Base-by-base conservation (phyloP, 768 basidiomycete genomes). In the Epithele typhae region DNA sequence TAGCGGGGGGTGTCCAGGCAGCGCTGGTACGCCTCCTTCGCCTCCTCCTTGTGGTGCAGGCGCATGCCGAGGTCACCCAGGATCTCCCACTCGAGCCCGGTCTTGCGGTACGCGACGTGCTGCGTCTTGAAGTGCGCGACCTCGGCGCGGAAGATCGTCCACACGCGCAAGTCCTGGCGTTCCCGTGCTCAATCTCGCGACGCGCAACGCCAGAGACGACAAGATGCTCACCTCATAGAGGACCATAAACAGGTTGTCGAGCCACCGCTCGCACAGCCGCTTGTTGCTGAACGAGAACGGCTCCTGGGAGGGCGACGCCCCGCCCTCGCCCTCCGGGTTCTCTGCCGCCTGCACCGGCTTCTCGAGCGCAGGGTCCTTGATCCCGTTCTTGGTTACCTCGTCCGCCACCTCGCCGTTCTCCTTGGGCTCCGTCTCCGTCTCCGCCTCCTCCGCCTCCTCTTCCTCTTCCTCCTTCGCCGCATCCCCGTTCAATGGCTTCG, bases 61-160 rank as follows among this genome's bases (percentile, higher is more conserved):
- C 96, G 82, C 37, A 87, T 59, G 7, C 94, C 96, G 18, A 99
- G 70, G 60, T 98, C 96, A 8, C 95, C 96, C 19, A 99, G 73
- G 37, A 98, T 95, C 69, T 98, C 96, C 95, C 96, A 99, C 66
- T 99, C 96, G 17, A 91, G 67, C 0, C 90, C 92, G 0, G 95
- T 97, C 72, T 98, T 98, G 49, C 92, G 82, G 64, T 99, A 99
- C 0, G 94, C 93, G 47, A 98, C 88, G 54, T 96, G 94, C 64
- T 98, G 95, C 3, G 92, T 94, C 63, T 96, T 98, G 79, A 96
- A 99, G 63, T 99, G 96, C 0, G 94, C 93, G 10, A 97, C 89
- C 62, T 98, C 96, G 2, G 96, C 95, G 19, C 96, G 80, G 81
- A 95, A 99, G 59, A 99, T 98, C 1, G 96, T 99, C 87, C 95